Evolutionary conservation across 2,329 filamentous ascomycete species (phyloP).

Genomic region (Penicillium sp.): DNA sequence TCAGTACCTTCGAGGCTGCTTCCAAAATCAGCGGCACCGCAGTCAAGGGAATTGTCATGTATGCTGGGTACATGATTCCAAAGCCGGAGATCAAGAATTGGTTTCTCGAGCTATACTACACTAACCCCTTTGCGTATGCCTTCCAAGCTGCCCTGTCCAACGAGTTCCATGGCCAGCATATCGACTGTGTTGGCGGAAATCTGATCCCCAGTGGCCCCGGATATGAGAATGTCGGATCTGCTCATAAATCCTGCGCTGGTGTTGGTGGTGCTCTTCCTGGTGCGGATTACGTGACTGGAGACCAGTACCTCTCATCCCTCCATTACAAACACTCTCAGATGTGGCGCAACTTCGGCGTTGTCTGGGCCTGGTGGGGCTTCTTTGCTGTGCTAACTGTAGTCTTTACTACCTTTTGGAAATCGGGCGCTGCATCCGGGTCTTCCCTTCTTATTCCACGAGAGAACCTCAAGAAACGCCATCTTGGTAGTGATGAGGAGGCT

Average conservation of each 20-base stretch:
- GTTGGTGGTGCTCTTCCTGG: conserved; percentile 58
- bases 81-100: conserved; percentile 55
- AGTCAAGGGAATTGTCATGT: conserved; percentile 41
- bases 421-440: conserved; percentile 54
- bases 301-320: conserved; percentile 58
- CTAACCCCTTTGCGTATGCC: conserved; percentile 40
- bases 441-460: conserved; percentile 65
- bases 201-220: conserved; percentile 38
- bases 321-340: conserved; percentile 56
- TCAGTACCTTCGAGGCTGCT: conserved; percentile 59
- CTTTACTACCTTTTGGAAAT: conserved; percentile 59
- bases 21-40: conserved; percentile 53
- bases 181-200: conserved; percentile 39
- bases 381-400: conserved; percentile 61
- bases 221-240: conserved; percentile 23
- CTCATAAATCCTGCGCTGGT: conserved; percentile 48
- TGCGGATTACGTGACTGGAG: conserved; percentile 54
- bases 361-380: conserved; percentile 65
- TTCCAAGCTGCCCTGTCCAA: conserved; percentile 41
- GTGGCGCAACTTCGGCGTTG: conserved; percentile 63
- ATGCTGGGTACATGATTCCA: conserved; percentile 48
- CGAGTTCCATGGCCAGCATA: conserved; percentile 38
- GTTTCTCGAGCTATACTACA: conserved; percentile 52
- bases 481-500: conserved; percentile 54
- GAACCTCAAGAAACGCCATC: conserved; percentile 45